These are phyloP conservation scores for Hansenula lynferdii DNA, from an alignment of 1,139 yeast species.

Conservation along the genomic window DNA sequence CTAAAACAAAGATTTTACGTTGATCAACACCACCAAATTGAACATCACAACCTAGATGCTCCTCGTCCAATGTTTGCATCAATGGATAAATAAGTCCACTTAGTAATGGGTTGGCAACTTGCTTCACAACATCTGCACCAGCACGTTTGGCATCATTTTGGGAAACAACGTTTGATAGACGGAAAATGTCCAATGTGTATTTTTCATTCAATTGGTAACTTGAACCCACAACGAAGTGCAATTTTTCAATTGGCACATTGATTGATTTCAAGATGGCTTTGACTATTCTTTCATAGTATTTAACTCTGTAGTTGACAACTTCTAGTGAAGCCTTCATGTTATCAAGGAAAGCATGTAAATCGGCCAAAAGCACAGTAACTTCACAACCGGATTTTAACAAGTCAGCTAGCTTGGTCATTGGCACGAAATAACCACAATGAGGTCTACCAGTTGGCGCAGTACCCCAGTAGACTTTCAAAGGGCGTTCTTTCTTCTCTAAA, in stretches of 20 bases:
- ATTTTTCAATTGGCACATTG: conserved; percentile 86
- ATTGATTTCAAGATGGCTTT: conserved; percentile 82
- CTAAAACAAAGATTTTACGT: conserved; percentile 94
- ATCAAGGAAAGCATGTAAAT: conserved; percentile 93
- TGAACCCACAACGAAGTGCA: conserved; percentile 81
- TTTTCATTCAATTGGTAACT: conserved; percentile 75
- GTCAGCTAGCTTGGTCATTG: conserved; percentile 95
- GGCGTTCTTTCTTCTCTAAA: conserved; percentile 75
- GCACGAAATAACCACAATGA: conserved; percentile 97
- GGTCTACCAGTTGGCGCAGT: conserved; percentile 96
- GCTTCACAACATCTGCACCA: conserved; percentile 99
- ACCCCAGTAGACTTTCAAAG: conserved; percentile 93
- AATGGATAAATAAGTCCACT: conserved; percentile 95
- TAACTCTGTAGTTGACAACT: conserved; percentile 82
- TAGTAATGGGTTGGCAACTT: conserved; percentile 88
- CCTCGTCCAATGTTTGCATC: conserved; percentile 98
- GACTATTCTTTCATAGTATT: conserved; percentile 78
- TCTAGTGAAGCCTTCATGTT: conserved; percentile 98
- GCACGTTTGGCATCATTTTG: conserved; percentile 98
- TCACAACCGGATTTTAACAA: conserved; percentile 95
- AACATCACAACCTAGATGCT: conserved; percentile 81
- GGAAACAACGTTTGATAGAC: conserved; percentile 73
- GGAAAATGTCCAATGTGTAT: conserved; percentile 86
- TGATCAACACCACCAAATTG: conserved; percentile 99
- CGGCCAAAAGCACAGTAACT: conserved; percentile 91